Conservation (phyloP, 768 basidiomycete genomes). For the Hemileccinum impolitum region DNA sequence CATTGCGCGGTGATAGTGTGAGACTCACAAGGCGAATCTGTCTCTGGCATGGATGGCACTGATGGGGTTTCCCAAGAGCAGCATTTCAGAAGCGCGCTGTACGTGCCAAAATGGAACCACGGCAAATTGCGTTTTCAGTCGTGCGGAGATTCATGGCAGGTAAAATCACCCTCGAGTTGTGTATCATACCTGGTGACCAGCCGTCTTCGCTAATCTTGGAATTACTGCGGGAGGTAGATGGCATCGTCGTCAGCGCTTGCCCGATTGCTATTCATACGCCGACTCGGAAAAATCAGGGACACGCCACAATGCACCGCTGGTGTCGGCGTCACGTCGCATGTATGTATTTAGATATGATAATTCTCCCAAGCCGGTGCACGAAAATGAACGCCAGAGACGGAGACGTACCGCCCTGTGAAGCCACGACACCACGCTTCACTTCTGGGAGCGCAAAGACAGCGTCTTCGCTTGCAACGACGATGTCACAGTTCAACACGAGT, state of each 20-base stretch:
- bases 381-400: background rate
- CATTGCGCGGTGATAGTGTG: constrained; percentile 14
- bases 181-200: constrained; percentile 70
- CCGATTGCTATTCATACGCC: no score
- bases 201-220: constrained; percentile 59
- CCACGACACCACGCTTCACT: constrained; percentile 74
- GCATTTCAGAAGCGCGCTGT: constrained; percentile 72
- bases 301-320: no score
- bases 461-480: constrained; percentile 65
- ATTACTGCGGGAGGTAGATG: constrained; percentile 44
- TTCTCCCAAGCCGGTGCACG: no score
- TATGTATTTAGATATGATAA: no score
- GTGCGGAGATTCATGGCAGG: constrained; percentile 7
- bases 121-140: constrained; percentile 11
- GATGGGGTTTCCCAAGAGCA: constrained; percentile 68
- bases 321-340: no score
- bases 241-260: background rate
- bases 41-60: constrained; percentile 63
- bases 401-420: constrained; percentile 62
- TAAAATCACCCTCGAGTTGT: constrained; percentile 1
- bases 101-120: background rate
- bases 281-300: no score
- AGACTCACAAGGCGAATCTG: constrained; percentile 71
- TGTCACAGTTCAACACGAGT: constrained; percentile 71
- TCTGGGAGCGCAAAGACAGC: constrained; percentile 75